A percentile compares a stretch with the other conserved stretches of the same genome.
These are phyloP conservation scores for Deakozyma indianensis DNA, from an alignment of 805 yeast species.

Conservation along the genomic window DNA sequence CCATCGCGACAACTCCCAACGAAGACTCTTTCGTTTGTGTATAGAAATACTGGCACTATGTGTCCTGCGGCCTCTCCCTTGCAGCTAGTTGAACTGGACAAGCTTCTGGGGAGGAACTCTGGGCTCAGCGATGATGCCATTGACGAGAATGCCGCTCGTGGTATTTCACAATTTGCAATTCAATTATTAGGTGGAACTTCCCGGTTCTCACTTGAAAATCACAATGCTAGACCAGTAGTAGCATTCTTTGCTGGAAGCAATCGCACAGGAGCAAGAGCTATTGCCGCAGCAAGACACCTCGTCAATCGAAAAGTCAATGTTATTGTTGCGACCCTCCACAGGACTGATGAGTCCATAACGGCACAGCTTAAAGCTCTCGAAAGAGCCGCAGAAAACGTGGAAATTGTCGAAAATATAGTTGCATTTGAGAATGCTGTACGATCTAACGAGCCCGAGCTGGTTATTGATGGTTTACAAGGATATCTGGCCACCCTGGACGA, in stretches of 20 bases:
- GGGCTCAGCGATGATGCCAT: constrained; percentile 31
- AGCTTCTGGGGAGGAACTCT: constrained; percentile 39
- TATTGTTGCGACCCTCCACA: constrained; percentile 28
- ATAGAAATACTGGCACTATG: constrained; percentile 8
- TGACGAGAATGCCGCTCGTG: constrained; percentile 56
- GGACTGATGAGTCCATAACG: constrained; percentile 23
- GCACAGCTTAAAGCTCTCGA: constrained; percentile 43
- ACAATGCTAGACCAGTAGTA: constrained; percentile 68
- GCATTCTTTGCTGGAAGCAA: constrained; percentile 52
- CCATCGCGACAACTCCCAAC: constrained; percentile 1
- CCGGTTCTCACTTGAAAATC: constrained; percentile 50
- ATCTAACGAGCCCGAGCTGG: constrained; percentile 64
- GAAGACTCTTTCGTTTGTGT: constrained; percentile 2
- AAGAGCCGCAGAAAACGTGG: constrained; percentile 58
- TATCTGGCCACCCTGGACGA: constrained; percentile 57
- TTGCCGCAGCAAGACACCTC: constrained; percentile 69
- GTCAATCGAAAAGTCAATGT: constrained; percentile 61
- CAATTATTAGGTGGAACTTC: constrained; percentile 55
- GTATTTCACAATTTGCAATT: constrained; percentile 44
- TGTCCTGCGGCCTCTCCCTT: constrained; percentile 47
- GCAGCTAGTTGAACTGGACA: constrained; percentile 64
- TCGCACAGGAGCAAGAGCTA: constrained; percentile 57
- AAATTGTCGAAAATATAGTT: constrained; percentile 3
- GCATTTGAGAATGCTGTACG: constrained; percentile 20
- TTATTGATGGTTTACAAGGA: constrained; percentile 78